Base-by-base conservation (phyloP, 306 rosid species). In the Ceratonia siliqua region DNA sequence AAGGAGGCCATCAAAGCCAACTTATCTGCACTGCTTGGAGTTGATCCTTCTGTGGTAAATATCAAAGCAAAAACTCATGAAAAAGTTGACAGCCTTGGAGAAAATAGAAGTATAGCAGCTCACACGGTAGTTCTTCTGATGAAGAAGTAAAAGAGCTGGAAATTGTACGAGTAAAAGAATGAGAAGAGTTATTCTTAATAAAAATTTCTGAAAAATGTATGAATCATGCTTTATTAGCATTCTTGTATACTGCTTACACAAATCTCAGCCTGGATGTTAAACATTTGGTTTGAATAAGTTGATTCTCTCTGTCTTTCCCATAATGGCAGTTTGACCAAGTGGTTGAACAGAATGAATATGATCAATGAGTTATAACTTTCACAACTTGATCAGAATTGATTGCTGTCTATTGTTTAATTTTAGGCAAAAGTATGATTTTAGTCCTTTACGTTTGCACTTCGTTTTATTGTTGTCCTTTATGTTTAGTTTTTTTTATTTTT, bases 31-130 rank as follows among this genome's bases (percentile, higher is more conserved):
- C 87, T 95, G 70, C 96, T 95, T 30, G 98, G 97, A 78, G 98
- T 86, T 4, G 97, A 95, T 85, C 82, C 91, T 14, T 76, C 96
- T 39, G 91, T 90, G 25, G 98, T 95, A 70, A 95, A 92, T 81
- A 88, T 92, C 68, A 95, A 95, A 68, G 99, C 97, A 35, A 95
- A 95, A 85, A 92, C 99, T 68, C 99, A 92, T 78, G 99, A 95
- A 83, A 95, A 90, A 72, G 98, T 95, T 6, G 99, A 92, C 78
- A 92, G 98, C 81, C 96, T 95, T 13, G 99, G 99, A 41, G 99
- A 95, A 79, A 92, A 92, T 49, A 80, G 99, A 82, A 92, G 99
- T 57, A 90, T 95, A 81, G 99, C 96, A 3, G 99, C 98, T 69
- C 99, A 95, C 83, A 95, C 98, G 21, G 97, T 90, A 74, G 92